phyloP scores from a whole-genome alignment of 768 basidiomycete species.

The Sporobolomyces roseus region DNA sequence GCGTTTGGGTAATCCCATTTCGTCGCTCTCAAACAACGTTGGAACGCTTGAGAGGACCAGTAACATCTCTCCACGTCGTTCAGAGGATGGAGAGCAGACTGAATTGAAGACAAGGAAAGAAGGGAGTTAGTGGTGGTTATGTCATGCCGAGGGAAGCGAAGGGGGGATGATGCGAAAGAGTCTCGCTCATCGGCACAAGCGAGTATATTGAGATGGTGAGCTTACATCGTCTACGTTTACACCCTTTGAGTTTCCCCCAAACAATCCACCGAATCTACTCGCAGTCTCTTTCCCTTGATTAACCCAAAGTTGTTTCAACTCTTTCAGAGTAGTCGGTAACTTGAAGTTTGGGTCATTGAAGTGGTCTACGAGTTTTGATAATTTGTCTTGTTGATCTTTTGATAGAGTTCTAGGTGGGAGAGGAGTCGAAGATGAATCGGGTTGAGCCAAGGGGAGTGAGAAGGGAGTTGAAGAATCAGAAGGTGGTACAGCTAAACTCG shows the following conservation, averaged over 20 bases:
- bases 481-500: not conserved
- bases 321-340: slow-evolving; percentile 34
- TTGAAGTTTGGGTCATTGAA: slow-evolving; percentile 37
- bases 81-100: slow-evolving; percentile 19
- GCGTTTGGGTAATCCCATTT: slow-evolving; percentile 63
- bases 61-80: slow-evolving; percentile 42
- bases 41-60: slow-evolving; percentile 48
- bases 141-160: too few species aligned
- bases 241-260: slow-evolving; percentile 9
- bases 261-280: slow-evolving; percentile 13
- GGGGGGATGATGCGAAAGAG: too few species aligned
- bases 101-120: too few species aligned
- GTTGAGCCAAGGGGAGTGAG: slow-evolving; percentile 30
- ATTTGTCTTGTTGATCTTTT: slow-evolving; percentile 29
- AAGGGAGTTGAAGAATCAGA: not conserved
- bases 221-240: too few species aligned
- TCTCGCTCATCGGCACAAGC: not conserved
- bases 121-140: too few species aligned
- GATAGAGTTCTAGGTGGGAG: slow-evolving; percentile 30
- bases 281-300: slow-evolving; percentile 44
- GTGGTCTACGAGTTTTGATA: slow-evolving; percentile 36
- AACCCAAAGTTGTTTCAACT: slow-evolving; percentile 29
- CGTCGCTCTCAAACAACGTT: slow-evolving; percentile 70
- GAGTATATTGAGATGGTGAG: too few species aligned
- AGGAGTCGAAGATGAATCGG: slow-evolving; percentile 6